These are phyloP conservation scores for Quercus rubra DNA, from an alignment of 306 rosid genomes.

Conservation along the genomic window DNA sequence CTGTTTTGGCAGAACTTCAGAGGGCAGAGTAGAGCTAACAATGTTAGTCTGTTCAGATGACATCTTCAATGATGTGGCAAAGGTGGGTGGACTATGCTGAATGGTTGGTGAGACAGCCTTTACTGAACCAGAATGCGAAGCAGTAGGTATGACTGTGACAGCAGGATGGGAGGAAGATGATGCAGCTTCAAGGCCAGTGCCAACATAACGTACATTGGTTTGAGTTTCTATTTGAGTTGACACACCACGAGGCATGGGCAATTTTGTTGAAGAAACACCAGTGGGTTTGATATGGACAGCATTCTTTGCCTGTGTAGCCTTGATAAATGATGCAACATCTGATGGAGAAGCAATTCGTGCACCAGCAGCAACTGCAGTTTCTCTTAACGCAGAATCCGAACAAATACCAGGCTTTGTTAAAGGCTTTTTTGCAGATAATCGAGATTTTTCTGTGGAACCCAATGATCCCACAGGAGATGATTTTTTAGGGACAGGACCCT, in stretches of 20 bases:
- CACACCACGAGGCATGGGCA: conserved; percentile 25
- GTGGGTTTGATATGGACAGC: conserved; percentile 41
- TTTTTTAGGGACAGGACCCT: conserved; percentile 21
- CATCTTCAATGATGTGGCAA: conserved; percentile 6
- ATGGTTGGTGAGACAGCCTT: conserved; percentile 23
- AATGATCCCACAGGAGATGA: conserved; percentile 28
- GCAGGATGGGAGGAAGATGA: conserved; percentile 15
- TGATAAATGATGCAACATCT: conserved; percentile 46
- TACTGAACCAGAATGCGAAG: conserved; percentile 3
- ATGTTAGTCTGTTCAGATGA: conserved; percentile 31
- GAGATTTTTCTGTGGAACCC: conserved; percentile 39
- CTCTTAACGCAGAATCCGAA: conserved; percentile 43
- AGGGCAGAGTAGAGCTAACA: conserved; percentile 21
- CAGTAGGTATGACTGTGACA: conserved; percentile 14
- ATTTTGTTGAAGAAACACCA: conserved; percentile 32
- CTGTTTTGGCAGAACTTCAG: conserved; percentile 29
- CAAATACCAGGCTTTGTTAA: conserved; percentile 30
- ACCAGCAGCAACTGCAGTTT: conserved; percentile 60
- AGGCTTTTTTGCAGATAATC: conserved; percentile 35
- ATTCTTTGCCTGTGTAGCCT: conserved; percentile 53
- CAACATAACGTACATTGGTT: conserved; percentile 26
- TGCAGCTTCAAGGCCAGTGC: conserved; percentile 17
- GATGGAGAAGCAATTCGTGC: conserved; percentile 60
- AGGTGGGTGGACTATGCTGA: conserved; percentile 20
- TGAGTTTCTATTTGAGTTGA: conserved; percentile 35